These are phyloP conservation scores for Amanita fuliginea DNA, from an alignment of 768 basidiomycete species.

Conservation along the genomic window DNA sequence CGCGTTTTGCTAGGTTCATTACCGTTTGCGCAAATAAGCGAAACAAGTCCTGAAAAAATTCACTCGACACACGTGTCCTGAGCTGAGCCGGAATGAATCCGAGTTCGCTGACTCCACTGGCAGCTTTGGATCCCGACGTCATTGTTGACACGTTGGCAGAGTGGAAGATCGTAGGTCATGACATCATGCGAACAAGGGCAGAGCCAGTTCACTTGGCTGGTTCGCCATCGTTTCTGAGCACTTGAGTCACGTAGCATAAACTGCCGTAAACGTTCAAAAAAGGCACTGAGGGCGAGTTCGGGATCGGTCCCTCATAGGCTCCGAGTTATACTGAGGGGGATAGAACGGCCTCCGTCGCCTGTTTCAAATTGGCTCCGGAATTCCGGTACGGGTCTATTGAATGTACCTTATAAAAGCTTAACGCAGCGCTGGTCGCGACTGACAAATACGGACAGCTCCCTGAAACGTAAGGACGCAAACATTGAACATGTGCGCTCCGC, in stretches of 20 bases:
- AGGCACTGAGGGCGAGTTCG: not conserved
- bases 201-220: not conserved
- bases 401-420: not conserved
- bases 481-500: not conserved
- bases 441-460: not conserved
- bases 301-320: not conserved
- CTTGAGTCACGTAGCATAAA: not conserved
- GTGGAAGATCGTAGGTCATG: not conserved
- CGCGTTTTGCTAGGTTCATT: not conserved
- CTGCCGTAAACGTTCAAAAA: not conserved
- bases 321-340: not conserved
- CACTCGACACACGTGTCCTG: not conserved
- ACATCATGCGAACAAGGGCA: conserved; percentile 1
- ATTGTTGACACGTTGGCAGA: not conserved
- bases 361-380: not conserved
- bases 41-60: not conserved
- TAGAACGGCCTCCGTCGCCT: not conserved
- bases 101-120: not conserved
- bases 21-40: not conserved
- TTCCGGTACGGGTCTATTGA: not conserved
- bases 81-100: not conserved
- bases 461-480: no score
- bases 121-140: not conserved
- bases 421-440: not conserved
- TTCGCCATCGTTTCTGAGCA: not conserved